phyloP scores from a whole-genome alignment of 768 basidiomycete genomes.

The Phylloporus arenicola region DNA sequence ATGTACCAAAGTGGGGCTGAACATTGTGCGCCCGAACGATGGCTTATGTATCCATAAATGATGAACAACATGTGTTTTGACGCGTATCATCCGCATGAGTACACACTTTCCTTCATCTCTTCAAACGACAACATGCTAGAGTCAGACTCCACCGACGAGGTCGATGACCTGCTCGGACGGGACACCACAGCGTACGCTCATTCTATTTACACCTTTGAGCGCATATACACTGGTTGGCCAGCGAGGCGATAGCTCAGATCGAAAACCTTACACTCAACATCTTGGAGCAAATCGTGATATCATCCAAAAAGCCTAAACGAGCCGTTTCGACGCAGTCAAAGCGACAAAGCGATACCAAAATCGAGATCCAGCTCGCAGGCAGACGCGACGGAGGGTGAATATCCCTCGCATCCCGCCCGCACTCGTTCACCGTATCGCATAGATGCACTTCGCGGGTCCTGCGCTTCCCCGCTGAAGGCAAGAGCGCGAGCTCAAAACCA shows the following conservation, averaged over 20 bases:
- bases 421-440: background rate
- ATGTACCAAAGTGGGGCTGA: slow-evolving; percentile 37
- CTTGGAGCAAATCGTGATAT: slow-evolving; percentile 27
- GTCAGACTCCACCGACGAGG: background rate
- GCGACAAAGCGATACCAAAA: slow-evolving; percentile 13
- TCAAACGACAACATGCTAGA: background rate
- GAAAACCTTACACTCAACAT: slow-evolving; percentile 29
- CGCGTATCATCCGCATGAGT: background rate
- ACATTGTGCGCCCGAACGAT: background rate
- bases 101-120: background rate
- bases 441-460: slow-evolving; percentile 23
- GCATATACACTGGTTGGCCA: slow-evolving; percentile 8
- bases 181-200: slow-evolving; percentile 8
- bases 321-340: background rate
- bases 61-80: background rate
- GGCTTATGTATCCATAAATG: slow-evolving; percentile 6
- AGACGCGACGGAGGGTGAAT: slow-evolving; percentile 35
- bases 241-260: slow-evolving; percentile 24
- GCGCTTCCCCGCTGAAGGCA: slow-evolving; percentile 35
- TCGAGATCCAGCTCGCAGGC: slow-evolving; percentile 34
- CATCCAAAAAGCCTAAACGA: slow-evolving; percentile 7
- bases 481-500: slow-evolving; percentile 33
- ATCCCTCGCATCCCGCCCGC: background rate
- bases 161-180: slow-evolving; percentile 8
- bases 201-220: background rate